A percentile compares a stretch with the other conserved stretches of the same genome.
These are phyloP conservation scores for Populus euphratica DNA, from an alignment of 345 rosid species.

Conservation along the genomic window DNA sequence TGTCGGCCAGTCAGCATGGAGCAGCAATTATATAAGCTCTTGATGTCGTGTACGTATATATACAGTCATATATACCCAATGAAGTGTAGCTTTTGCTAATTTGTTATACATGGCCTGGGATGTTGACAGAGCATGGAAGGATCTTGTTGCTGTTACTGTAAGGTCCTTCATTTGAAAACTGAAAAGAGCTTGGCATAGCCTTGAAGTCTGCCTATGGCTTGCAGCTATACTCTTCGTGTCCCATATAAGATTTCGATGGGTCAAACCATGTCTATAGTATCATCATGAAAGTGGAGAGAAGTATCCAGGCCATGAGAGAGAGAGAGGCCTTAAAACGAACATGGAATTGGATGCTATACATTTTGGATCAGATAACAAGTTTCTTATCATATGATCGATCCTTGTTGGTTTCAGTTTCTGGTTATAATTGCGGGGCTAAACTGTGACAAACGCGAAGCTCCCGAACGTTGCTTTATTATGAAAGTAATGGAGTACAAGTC, in stretches of 20 bases:
- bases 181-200: background rate
- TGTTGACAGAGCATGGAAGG: background rate
- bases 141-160: background rate
- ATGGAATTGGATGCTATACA: background rate
- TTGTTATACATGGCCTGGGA: background rate
- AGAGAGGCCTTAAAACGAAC: background rate
- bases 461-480: background rate
- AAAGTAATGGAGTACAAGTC: background rate
- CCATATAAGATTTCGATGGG: constrained; percentile 15
- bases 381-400: background rate
- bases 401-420: background rate
- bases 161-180: background rate
- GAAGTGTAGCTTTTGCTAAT: background rate
- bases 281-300: background rate
- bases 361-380: background rate
- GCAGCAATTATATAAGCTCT: background rate
- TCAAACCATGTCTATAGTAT: constrained; percentile 2
- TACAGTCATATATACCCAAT: background rate
- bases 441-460: constrained; percentile 6
- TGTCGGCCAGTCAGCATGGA: constrained; percentile 2
- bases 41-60: background rate
- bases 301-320: background rate
- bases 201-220: background rate
- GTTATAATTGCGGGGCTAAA: background rate
- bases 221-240: background rate